A percentile compares a stretch with the other conserved stretches of the same genome.
These are phyloP conservation scores for Talaromyces sp. DNA, from an alignment of 2,329 filamentous ascomycete species.

Conservation along the genomic window DNA sequence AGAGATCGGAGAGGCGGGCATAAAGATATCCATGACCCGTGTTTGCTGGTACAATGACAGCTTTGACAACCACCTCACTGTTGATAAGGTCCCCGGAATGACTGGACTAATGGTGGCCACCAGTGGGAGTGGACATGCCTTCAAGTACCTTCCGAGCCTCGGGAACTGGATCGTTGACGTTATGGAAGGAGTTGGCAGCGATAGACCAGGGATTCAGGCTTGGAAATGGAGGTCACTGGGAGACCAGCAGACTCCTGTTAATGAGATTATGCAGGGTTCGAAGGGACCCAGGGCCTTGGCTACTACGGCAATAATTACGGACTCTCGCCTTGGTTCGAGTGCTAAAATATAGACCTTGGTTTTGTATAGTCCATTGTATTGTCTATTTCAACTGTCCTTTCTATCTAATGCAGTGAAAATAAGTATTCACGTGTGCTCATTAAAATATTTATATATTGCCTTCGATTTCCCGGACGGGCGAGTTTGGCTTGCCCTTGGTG, in stretches of 20 bases:
- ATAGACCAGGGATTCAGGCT: slow-evolving; percentile 18
- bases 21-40: slow-evolving; percentile 38
- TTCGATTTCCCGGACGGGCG: slow-evolving; percentile 2
- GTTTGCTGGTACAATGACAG: slow-evolving; percentile 56
- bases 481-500: slow-evolving; percentile 5
- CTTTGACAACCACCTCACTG: slow-evolving; percentile 49
- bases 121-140: slow-evolving; percentile 56
- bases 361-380: background rate
- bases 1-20: slow-evolving; percentile 31
- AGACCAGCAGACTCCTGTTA: slow-evolving; percentile 10
- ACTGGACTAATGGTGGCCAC: slow-evolving; percentile 54
- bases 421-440: background rate
- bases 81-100: slow-evolving; percentile 47
- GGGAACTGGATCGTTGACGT: slow-evolving; percentile 50
- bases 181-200: slow-evolving; percentile 34
- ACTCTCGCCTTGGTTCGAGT: slow-evolving; percentile 1
- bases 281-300: slow-evolving; percentile 12
- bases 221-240: slow-evolving; percentile 18
- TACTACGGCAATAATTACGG: slow-evolving; percentile 10
- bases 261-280: slow-evolving; percentile 19
- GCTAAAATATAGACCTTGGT: background rate
- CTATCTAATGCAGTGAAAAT: background rate
- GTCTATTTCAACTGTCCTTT: background rate
- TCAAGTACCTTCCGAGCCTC: slow-evolving; percentile 55
- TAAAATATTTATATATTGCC: no score